Evolutionary conservation across 139 green algal genomes (phyloP).

Genomic region (Chlamydomonas urium): DNA sequence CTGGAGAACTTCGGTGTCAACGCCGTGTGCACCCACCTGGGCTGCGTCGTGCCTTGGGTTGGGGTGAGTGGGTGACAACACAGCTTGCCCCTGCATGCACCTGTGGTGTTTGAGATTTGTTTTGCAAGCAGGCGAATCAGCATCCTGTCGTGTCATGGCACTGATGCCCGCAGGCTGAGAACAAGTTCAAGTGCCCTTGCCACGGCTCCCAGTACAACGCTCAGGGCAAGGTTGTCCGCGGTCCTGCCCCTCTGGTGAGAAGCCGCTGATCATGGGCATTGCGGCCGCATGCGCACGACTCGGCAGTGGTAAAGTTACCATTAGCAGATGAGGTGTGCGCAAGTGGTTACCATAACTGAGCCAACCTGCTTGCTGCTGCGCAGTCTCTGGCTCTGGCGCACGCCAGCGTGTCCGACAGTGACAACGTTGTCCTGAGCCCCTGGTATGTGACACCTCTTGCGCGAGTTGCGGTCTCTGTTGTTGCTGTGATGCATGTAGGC

Average conservation of each 20-base stretch:
- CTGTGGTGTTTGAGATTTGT: not conserved
- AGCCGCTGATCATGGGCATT: too few relatives aligned
- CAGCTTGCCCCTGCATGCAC: not conserved
- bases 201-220: conserved; percentile 98
- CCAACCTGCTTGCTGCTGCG: too few relatives aligned
- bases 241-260: conserved; percentile 82
- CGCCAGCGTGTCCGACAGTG: conserved; percentile 62
- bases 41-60: conserved; percentile 99
- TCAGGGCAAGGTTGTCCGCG: conserved; percentile 91
- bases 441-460: conserved; percentile 52
- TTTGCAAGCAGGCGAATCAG: not conserved
- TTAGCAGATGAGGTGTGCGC: too few relatives aligned
- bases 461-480: not conserved
- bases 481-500: too few relatives aligned
- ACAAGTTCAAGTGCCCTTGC: conserved; percentile 99
- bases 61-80: conserved; percentile 40
- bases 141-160: not conserved
- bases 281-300: too few relatives aligned
- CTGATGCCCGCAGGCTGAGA: conserved; percentile 72
- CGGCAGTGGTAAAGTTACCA: too few relatives aligned
- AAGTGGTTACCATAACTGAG: too few relatives aligned
- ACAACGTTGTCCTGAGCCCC: conserved; percentile 80
- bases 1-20: conserved; percentile 96
- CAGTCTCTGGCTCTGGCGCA: conserved; percentile 95
- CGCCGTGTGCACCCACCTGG: conserved; percentile 98